A percentile compares a stretch with the other conserved stretches of the same genome.
Evolutionary conservation across 2,329 filamentous ascomycete species (phyloP).

Genomic region (Tolypocladium inflatum): DNA sequence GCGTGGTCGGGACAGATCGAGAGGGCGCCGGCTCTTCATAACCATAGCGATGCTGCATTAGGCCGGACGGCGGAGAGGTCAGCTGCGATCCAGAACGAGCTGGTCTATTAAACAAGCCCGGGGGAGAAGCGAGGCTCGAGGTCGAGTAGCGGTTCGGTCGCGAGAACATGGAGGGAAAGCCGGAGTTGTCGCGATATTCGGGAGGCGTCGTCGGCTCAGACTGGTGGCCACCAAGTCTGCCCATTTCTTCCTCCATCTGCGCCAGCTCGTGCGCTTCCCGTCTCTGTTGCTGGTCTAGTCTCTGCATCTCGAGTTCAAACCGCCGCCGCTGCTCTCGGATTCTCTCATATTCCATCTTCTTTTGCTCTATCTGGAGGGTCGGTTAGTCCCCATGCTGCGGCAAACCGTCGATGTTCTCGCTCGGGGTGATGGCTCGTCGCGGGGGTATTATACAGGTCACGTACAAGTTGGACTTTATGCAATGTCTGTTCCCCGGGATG

Average conservation of each 20-base stretch:
- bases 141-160: conserved; percentile 83
- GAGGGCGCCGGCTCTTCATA: conserved; percentile 53
- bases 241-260: conserved; percentile 73
- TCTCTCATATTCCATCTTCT: conserved; percentile 84
- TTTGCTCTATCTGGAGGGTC: conserved; percentile 70
- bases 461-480: conserved; percentile 70
- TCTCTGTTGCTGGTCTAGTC: conserved; percentile 76
- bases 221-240: conserved; percentile 59
- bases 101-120: conserved; percentile 63
- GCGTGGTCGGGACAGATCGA: conserved; percentile 75
- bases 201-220: conserved; percentile 95
- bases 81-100: conserved; percentile 71
- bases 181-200: conserved; percentile 71
- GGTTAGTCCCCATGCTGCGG: conserved; percentile 23
- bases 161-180: conserved; percentile 72
- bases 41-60: conserved; percentile 48
- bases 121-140: conserved; percentile 76
- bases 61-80: conserved; percentile 63
- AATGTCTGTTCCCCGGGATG: conserved; percentile 38
- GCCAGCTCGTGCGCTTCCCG: conserved; percentile 76
- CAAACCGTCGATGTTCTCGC: not conserved
- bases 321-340: conserved; percentile 80
- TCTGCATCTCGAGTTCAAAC: conserved; percentile 88
- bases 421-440: not conserved
- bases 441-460: conserved; percentile 19